Percentiles rank a stretch among this genome's conserved stretches.
Conservation (phyloP, 192 early-diverging fungal genomes). For the Rhizoclosmatium sp. region DNA sequence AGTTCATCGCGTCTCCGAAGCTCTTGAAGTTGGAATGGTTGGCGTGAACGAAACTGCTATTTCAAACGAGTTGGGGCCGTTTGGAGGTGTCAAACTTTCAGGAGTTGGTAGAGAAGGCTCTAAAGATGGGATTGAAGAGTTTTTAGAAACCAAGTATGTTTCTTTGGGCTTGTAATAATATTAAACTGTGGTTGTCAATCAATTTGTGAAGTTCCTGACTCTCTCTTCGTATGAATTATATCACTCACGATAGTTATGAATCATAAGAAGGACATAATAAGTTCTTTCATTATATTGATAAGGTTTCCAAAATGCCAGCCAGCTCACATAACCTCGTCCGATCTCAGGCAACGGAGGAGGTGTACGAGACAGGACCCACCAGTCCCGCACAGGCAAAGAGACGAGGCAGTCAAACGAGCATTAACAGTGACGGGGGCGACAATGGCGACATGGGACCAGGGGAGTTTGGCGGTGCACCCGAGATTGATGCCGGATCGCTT, state of each 20-base stretch:
- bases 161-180: slow-evolving; percentile 41
- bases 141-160: slow-evolving; percentile 73
- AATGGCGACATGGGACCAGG: not conserved
- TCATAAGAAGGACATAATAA: no score
- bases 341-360: not conserved
- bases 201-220: no score
- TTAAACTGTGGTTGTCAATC: no score
- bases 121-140: slow-evolving; percentile 73
- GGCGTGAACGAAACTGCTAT: slow-evolving; percentile 76
- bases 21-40: slow-evolving; percentile 88
- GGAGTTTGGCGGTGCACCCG: not conserved
- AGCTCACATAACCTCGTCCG: not conserved
- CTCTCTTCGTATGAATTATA: no score
- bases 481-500: not conserved
- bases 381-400: not conserved
- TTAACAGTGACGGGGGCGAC: not conserved
- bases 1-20: slow-evolving; percentile 81
- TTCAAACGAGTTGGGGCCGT: slow-evolving; percentile 63
- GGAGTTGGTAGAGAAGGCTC: slow-evolving; percentile 79
- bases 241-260: no score
- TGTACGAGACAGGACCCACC: not conserved
- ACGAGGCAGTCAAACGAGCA: not conserved
- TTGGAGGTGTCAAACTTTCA: slow-evolving; percentile 79
- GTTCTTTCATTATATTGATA: no score
- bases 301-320: no score